These are phyloP conservation scores for Zizania palustris DNA, from an alignment of 202 grass and related monocot species.

Conservation along the genomic window DNA sequence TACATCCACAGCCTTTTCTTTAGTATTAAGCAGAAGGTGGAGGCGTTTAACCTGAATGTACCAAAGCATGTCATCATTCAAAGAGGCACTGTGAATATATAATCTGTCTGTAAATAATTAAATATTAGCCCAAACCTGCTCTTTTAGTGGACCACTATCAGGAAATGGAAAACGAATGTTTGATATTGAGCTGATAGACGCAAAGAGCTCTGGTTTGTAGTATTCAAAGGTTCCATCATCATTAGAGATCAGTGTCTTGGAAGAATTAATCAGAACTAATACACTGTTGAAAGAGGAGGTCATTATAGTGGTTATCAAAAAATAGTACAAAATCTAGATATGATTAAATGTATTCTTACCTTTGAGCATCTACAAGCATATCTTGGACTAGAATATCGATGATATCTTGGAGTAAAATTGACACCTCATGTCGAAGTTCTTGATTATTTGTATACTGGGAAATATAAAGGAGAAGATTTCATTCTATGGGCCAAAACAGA, in stretches of 20 bases:
- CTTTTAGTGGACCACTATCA: conserved; percentile 58
- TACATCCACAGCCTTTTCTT: conserved; percentile 76
- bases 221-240: conserved; percentile 50
- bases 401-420: conserved; percentile 95
- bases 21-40: conserved; percentile 73
- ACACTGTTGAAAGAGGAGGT: conserved; percentile 57
- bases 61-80: conserved; percentile 12
- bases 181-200: conserved; percentile 52
- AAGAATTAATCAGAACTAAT: conserved; percentile 68
- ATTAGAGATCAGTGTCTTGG: conserved; percentile 47
- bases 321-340: conserved; percentile 4
- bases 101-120: conserved; percentile 18
- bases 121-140: conserved; percentile 64
- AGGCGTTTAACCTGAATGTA: conserved; percentile 83
- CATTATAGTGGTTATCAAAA: conserved; percentile 38
- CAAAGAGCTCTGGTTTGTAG: conserved; percentile 80
- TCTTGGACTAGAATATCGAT: conserved; percentile 85
- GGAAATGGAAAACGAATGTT: conserved; percentile 69
- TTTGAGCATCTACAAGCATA: conserved; percentile 76
- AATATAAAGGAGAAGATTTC: conserved; percentile 30
- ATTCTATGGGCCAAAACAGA: conserved; percentile 5
- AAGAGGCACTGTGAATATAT: conserved; percentile 17
- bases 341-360: conserved; percentile 56
- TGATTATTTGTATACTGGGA: conserved; percentile 67
- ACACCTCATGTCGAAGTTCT: conserved; percentile 64